Conservation (phyloP, 345 rosid genomes). For the Hypericum perforatum region DNA sequence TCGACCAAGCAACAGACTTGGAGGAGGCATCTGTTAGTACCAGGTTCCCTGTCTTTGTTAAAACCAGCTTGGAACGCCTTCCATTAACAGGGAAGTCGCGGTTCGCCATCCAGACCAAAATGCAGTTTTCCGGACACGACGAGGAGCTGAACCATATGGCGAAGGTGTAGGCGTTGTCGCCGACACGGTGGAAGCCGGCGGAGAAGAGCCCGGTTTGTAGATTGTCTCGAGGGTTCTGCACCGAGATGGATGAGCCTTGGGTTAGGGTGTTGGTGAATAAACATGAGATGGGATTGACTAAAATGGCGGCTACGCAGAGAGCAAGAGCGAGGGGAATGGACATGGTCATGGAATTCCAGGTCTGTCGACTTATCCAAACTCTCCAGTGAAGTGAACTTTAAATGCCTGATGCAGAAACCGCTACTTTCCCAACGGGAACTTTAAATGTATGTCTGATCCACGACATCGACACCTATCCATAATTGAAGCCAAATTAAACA, state of each 20-base stretch:
- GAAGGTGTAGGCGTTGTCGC: not conserved
- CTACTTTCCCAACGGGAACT: too few relatives aligned
- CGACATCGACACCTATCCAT: too few relatives aligned
- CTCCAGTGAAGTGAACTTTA: too few relatives aligned
- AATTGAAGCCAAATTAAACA: too few relatives aligned
- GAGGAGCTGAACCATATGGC: not conserved
- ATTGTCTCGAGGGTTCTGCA: not conserved
- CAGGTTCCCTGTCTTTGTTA: not conserved
- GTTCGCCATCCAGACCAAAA: not conserved
- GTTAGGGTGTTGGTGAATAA: not conserved
- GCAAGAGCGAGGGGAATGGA: too few relatives aligned
- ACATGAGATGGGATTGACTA: not conserved
- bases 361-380: too few relatives aligned
- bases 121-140: not conserved
- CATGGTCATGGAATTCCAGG: too few relatives aligned
- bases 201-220: not conserved
- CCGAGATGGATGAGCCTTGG: not conserved
- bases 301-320: too few relatives aligned
- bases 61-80: not conserved
- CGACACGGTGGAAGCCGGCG: not conserved
- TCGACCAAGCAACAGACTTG: not conserved
- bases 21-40: not conserved
- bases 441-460: too few relatives aligned
- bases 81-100: not conserved
- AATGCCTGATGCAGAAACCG: too few relatives aligned